Evolutionary conservation across 192 early-diverging fungal genomes (phyloP).

Genomic region (Backusella parvicylindrica): DNA sequence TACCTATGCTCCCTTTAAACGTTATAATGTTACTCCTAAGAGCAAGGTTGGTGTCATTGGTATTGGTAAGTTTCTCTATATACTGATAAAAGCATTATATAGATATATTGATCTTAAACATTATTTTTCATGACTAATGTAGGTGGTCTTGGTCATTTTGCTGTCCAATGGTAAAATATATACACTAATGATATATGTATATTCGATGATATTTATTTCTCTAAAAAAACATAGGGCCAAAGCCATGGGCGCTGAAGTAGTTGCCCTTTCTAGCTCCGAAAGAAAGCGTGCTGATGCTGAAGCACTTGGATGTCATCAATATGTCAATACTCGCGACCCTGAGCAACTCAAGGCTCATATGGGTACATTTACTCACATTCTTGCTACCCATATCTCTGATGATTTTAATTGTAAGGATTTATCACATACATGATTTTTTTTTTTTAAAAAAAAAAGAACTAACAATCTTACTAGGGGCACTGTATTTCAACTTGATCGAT

Average conservation of each 20-base stretch:
- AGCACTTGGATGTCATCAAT: constrained; percentile 51
- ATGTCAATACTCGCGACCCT: constrained; percentile 11
- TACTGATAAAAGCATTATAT: too few relatives aligned
- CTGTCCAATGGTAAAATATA: constrained; percentile 57
- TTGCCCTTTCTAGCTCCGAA: constrained; percentile 53
- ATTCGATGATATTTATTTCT: too few relatives aligned
- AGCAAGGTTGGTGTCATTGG: constrained; percentile 59
- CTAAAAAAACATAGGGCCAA: constrained; percentile 28
- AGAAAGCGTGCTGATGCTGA: constrained; percentile 58
- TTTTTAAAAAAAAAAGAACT: too few relatives aligned
- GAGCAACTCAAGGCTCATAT: constrained; percentile 6
- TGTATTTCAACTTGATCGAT: background rate
- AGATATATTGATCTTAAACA: too few relatives aligned
- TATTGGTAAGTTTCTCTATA: constrained; percentile 59
- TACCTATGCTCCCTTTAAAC: constrained; percentile 53
- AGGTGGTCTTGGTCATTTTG: constrained; percentile 67
- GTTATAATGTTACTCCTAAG: constrained; percentile 37
- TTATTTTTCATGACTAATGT: background rate
- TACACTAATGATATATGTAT: too few relatives aligned
- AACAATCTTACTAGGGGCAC: background rate
- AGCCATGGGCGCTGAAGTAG: constrained; percentile 48
- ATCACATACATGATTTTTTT: background rate
- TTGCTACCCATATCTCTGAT: constrained; percentile 7
- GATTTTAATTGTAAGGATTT: constrained; percentile 24
- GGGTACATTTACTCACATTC: constrained; percentile 26